phyloP scores from a whole-genome alignment of 2,329 filamentous ascomycete genomes.

The Epichloe gansuensis region DNA sequence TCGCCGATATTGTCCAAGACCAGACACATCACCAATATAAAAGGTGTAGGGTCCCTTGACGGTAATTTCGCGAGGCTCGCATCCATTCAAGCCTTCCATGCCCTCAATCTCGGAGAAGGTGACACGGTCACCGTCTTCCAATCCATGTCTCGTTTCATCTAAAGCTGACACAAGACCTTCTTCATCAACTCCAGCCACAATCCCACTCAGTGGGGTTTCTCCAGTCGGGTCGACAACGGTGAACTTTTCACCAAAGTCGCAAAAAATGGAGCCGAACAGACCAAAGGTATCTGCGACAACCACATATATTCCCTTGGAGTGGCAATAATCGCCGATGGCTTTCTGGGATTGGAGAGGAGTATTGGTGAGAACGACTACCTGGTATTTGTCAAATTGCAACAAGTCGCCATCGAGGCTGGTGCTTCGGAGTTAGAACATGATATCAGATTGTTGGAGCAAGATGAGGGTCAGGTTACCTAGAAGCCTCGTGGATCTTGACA shows the following conservation, averaged over 20 bases:
- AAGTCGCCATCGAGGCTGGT: slow-evolving; percentile 61
- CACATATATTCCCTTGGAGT: slow-evolving; percentile 84
- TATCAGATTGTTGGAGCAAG: slow-evolving; percentile 4
- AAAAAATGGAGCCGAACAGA: slow-evolving; percentile 91
- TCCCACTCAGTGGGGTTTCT: slow-evolving; percentile 76
- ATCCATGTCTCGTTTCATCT: slow-evolving; percentile 86
- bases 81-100: slow-evolving; percentile 76
- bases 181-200: slow-evolving; percentile 80
- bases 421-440: neutral
- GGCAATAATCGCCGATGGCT: slow-evolving; percentile 81
- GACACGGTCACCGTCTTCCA: slow-evolving; percentile 93
- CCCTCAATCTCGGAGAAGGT: slow-evolving; percentile 90
- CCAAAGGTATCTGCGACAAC: slow-evolving; percentile 83
- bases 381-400: slow-evolving; percentile 75
- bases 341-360: slow-evolving; percentile 71
- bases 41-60: slow-evolving; percentile 97
- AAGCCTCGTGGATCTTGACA: slow-evolving; percentile 59
- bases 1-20: slow-evolving; percentile 72
- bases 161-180: slow-evolving; percentile 85
- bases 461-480: slow-evolving; percentile 28
- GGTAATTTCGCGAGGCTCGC: slow-evolving; percentile 77
- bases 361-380: slow-evolving; percentile 84
- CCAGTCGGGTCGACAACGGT: slow-evolving; percentile 81
- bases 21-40: slow-evolving; percentile 86
- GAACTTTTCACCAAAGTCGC: slow-evolving; percentile 93